Evolutionary conservation across 139 green algal species (phyloP).

Genomic region (Chlorella sp.): DNA sequence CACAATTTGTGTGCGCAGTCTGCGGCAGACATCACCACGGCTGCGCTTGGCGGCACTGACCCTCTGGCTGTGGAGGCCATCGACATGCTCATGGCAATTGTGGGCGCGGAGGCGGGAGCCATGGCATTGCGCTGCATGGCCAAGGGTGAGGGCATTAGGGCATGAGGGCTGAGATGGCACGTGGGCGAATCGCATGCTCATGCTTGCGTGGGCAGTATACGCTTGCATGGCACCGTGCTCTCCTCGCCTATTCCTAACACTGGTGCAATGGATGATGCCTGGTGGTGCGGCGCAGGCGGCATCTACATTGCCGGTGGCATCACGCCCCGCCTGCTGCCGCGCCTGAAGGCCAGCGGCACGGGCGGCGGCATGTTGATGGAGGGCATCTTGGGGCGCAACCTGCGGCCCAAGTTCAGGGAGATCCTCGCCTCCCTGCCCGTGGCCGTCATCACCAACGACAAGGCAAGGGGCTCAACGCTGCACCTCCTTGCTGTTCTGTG

Average conservation of each 20-base stretch:
- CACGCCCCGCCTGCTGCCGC: slow-evolving; percentile 55
- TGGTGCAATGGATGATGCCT: not conserved
- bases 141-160: slow-evolving; percentile 40
- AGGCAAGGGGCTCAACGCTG: slow-evolving; percentile 39
- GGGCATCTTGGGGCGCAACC: slow-evolving; percentile 41
- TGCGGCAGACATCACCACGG: slow-evolving; percentile 45
- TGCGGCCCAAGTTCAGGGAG: slow-evolving; percentile 32
- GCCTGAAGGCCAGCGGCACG: slow-evolving; percentile 14
- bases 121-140: slow-evolving; percentile 81
- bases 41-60: slow-evolving; percentile 54
- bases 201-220: too few species aligned
- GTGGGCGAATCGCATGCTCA: too few species aligned
- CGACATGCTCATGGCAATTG: slow-evolving; percentile 83
- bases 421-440: slow-evolving; percentile 53
- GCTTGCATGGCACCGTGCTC: too few species aligned
- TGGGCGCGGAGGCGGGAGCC: slow-evolving; percentile 79
- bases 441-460: slow-evolving; percentile 68
- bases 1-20: slow-evolving; percentile 10
- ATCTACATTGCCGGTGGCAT: slow-evolving; percentile 91
- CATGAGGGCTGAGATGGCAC: too few species aligned
- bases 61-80: slow-evolving; percentile 67
- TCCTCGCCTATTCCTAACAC: too few species aligned
- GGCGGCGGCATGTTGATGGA: slow-evolving; percentile 50
- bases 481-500: not conserved
- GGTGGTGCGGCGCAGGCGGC: slow-evolving; percentile 41